Conservation (phyloP, 2,329 filamentous ascomycete genomes). For the Sclerotinia borealis region DNA sequence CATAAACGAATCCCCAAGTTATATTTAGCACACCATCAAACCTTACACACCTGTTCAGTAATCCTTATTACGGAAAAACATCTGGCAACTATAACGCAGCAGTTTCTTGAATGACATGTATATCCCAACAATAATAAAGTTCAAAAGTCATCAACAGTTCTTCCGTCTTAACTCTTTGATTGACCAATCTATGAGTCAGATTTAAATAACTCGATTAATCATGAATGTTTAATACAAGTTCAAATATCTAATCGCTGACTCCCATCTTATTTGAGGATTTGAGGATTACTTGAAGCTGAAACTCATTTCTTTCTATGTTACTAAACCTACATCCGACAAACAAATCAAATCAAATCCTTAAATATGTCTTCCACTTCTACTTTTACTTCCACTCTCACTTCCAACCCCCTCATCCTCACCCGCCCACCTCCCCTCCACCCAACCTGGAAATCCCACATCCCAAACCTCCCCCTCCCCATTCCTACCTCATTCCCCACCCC, state of each 20-base stretch:
- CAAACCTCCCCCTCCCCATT: neutral
- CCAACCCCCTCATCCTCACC: neutral
- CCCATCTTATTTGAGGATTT: neutral
- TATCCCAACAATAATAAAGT: neutral
- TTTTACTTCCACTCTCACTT: too few relatives aligned
- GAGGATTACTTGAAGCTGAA: neutral
- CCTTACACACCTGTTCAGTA: neutral
- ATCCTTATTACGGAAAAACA: neutral
- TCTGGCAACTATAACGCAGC: neutral
- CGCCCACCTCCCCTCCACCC: conserved; percentile 1
- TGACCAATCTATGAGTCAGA: too few relatives aligned
- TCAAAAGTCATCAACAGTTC: neutral
- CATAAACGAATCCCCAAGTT: neutral
- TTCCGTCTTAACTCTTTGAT: neutral
- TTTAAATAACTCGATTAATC: too few relatives aligned
- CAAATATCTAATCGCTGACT: neutral
- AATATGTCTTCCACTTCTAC: neutral
- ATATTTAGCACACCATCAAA: neutral
- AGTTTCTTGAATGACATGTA: neutral
- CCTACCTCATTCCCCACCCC: neutral
- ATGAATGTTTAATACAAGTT: neutral
- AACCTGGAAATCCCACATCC: conserved; percentile 5
- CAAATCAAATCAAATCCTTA: neutral
- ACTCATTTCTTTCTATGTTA: neutral
- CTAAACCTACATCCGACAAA: neutral